phyloP scores from a whole-genome alignment of 1,284 basidiomycete genomes.

The Naganishia cerealis region DNA sequence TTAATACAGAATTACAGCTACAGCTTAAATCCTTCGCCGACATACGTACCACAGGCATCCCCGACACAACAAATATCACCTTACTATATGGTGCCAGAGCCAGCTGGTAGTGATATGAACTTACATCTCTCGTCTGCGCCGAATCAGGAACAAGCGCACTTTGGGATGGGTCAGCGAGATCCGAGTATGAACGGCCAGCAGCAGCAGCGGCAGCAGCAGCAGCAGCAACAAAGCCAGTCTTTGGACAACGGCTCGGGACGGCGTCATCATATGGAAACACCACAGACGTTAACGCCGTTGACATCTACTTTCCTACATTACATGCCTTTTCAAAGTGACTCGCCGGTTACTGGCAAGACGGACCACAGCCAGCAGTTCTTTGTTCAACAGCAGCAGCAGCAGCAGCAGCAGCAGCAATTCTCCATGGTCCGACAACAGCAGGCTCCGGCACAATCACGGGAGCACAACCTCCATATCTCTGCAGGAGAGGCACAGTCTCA shows the following conservation, averaged over 20 bases:
- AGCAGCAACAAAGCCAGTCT: background rate
- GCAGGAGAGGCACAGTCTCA: background rate
- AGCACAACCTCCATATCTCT: background rate
- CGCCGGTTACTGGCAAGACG: background rate
- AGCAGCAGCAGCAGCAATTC: background rate
- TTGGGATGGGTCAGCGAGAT: background rate
- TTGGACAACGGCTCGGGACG: background rate
- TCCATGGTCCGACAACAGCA: background rate
- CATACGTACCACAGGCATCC: background rate
- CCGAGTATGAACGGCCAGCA: background rate
- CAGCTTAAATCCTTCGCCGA: background rate
- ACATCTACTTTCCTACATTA: slow-evolving; percentile 2
- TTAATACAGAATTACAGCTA: background rate
- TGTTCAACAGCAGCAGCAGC: background rate
- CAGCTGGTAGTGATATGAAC: background rate
- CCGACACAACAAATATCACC: slow-evolving; percentile 1
- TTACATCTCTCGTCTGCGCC: background rate
- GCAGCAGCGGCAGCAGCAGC: background rate
- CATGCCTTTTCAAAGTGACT: slow-evolving; percentile 1
- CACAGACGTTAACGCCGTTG: background rate
- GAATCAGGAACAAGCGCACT: background rate
- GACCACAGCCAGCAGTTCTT: background rate
- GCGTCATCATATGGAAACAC: background rate
- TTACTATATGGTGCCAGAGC: background rate
- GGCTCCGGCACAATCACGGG: background rate